A percentile compares a stretch with the other conserved stretches of the same genome.
These are phyloP conservation scores for Harringtonia aguacate DNA, from an alignment of 2,329 filamentous ascomycete genomes.

Conservation along the genomic window DNA sequence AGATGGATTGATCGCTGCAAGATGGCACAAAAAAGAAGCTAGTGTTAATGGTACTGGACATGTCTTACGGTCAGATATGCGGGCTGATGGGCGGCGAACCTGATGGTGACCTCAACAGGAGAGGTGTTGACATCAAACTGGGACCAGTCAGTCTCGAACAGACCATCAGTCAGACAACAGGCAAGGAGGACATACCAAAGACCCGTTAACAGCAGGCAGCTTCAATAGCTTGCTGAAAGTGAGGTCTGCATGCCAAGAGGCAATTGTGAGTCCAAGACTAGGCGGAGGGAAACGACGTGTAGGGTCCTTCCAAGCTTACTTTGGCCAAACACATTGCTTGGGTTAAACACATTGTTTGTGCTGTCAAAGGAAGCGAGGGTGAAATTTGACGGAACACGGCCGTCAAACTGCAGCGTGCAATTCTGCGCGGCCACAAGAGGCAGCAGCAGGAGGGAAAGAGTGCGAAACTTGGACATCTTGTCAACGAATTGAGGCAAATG, in stretches of 20 bases:
- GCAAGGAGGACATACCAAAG: slow-evolving; percentile 22
- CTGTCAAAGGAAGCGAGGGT: slow-evolving; percentile 28
- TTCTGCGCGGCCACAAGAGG: slow-evolving; percentile 16
- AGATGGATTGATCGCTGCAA: slow-evolving; percentile 47
- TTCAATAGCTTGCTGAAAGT: slow-evolving; percentile 39
- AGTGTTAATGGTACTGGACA: no score
- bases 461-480: not conserved
- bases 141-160: slow-evolving; percentile 1
- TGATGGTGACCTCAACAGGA: slow-evolving; percentile 44
- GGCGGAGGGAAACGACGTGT: not conserved
- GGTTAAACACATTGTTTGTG: slow-evolving; percentile 33
- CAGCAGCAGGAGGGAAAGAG: slow-evolving; percentile 4
- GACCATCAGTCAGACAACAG: not conserved
- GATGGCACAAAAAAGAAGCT: no score
- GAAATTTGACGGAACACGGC: slow-evolving; percentile 29
- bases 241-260: slow-evolving; percentile 22
- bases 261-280: not conserved
- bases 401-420: slow-evolving; percentile 33
- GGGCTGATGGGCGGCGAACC: no score
- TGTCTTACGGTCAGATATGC: no score
- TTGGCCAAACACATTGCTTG: slow-evolving; percentile 40
- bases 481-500: no score
- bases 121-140: slow-evolving; percentile 34
- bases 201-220: slow-evolving; percentile 28
- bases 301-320: slow-evolving; percentile 17